These are phyloP conservation scores for Colletotrichum endophyticum DNA, from an alignment of 2,329 filamentous ascomycete species.

Conservation along the genomic window DNA sequence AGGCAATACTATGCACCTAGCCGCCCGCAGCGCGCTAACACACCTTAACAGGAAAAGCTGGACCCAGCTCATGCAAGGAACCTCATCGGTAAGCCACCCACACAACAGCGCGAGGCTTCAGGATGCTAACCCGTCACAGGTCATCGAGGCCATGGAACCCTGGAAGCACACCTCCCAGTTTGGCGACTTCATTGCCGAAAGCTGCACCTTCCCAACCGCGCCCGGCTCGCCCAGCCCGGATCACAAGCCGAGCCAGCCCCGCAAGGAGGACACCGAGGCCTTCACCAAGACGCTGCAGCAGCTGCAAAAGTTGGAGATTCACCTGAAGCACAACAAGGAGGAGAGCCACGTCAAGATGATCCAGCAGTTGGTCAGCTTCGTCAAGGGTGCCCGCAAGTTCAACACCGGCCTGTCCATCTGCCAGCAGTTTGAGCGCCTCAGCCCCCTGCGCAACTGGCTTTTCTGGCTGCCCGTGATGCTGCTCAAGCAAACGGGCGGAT, in stretches of 20 bases:
- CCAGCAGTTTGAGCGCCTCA: conserved; percentile 88
- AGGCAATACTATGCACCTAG: conserved; percentile 47
- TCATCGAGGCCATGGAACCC: conserved; percentile 88
- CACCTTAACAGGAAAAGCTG: conserved; percentile 75
- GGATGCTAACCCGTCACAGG: conserved; percentile 37
- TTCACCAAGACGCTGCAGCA: conserved; percentile 71
- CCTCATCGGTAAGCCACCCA: conserved; percentile 73
- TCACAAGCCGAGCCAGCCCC: conserved; percentile 65
- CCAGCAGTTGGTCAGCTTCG: conserved; percentile 72
- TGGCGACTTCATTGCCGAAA: conserved; percentile 80
- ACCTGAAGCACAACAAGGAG: conserved; percentile 72
- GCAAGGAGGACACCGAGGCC: conserved; percentile 73
- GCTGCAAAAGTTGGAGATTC: conserved; percentile 70
- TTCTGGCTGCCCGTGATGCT: conserved; percentile 93
- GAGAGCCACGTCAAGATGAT: conserved; percentile 65
- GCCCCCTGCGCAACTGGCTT: conserved; percentile 87
- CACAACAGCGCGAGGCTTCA: background rate
- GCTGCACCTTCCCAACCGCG: conserved; percentile 73
- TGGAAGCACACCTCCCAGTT: conserved; percentile 93
- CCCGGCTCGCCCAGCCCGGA: conserved; percentile 67
- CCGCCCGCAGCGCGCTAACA: conserved; percentile 38
- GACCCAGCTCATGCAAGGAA: conserved; percentile 91
- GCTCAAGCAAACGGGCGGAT: conserved; percentile 76
- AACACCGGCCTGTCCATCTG: conserved; percentile 73
- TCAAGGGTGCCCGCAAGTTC: conserved; percentile 74